A percentile compares a stretch with the other conserved stretches of the same genome.
Conservation (phyloP, 257 asterid genomes). For the Jasminum sambac region DNA sequence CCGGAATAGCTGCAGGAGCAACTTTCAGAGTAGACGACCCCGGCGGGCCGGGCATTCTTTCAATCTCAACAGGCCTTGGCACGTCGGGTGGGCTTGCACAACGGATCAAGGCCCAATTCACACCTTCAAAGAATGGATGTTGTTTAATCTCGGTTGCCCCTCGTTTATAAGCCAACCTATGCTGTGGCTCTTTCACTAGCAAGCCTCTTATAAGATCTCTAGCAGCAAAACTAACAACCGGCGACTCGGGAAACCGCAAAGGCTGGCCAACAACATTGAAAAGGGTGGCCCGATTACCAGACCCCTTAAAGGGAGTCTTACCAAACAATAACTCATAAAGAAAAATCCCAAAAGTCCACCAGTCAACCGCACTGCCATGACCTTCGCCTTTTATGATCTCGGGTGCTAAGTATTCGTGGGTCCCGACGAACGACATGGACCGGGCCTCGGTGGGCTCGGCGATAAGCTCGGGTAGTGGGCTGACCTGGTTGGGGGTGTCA, state of each 20-base stretch:
- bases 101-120: conserved; percentile 73
- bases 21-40: conserved; percentile 38
- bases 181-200: conserved; percentile 66
- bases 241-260: conserved; percentile 66
- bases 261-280: conserved; percentile 71
- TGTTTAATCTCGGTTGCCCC: conserved; percentile 73
- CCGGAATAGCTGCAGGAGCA: conserved; percentile 38
- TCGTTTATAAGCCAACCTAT: conserved; percentile 62
- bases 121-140: conserved; percentile 77
- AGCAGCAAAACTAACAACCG: conserved; percentile 66
- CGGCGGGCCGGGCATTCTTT: conserved; percentile 43
- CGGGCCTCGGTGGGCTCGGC: conserved; percentile 75
- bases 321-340: conserved; percentile 63
- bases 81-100: conserved; percentile 72
- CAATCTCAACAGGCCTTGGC: conserved; percentile 57
- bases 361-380: conserved; percentile 76
- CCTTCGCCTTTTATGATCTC: conserved; percentile 71
- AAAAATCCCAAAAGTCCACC: conserved; percentile 77
- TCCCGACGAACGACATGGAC: conserved; percentile 71
- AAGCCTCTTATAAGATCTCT: conserved; percentile 65
- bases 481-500: conserved; percentile 61
- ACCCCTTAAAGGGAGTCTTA: conserved; percentile 71
- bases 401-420: conserved; percentile 71
- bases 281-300: conserved; percentile 64
- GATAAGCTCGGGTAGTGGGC: conserved; percentile 63